A percentile compares a stretch with the other conserved stretches of the same genome.
Evolutionary conservation across 805 yeast genomes (phyloP).

Genomic region (Lipomyces anomalus): DNA sequence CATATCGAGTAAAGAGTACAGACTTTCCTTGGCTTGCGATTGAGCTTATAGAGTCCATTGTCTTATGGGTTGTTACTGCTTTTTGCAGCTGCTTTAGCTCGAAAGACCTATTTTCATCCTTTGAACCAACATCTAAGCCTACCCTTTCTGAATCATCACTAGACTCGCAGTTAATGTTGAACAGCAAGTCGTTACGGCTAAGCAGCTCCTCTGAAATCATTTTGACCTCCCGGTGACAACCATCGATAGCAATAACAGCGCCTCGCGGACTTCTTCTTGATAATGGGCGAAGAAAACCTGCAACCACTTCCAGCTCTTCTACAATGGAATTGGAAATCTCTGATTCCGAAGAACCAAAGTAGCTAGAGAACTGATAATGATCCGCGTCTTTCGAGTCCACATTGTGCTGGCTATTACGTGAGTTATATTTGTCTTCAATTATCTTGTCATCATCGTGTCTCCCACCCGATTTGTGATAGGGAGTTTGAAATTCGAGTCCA

Average conservation of each 20-base stretch:
- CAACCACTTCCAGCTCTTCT: neutral
- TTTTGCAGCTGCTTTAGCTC: neutral
- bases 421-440: neutral
- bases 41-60: conserved; percentile 3
- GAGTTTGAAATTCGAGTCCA: no score
- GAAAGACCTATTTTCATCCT: no score
- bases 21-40: conserved; percentile 9
- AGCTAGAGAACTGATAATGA: no score
- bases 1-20: conserved; percentile 8
- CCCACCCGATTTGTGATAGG: no score
- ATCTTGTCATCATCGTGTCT: neutral
- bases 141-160: neutral
- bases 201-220: conserved; percentile 1
- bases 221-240: conserved; percentile 3
- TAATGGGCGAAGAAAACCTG: neutral
- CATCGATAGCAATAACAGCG: conserved; percentile 18
- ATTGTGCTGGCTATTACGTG: no score
- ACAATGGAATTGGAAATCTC: neutral
- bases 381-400: no score
- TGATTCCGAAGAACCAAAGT: neutral
- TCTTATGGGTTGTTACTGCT: conserved; percentile 9
- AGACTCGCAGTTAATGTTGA: neutral
- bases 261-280: conserved; percentile 9
- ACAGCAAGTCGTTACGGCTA: conserved; percentile 5
- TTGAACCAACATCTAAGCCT: neutral